A percentile compares a stretch with the other conserved stretches of the same genome.
Evolutionary conservation across 352 stramenopile genomes (phyloP).

Genomic region (Pythium vanterpoolii): DNA sequence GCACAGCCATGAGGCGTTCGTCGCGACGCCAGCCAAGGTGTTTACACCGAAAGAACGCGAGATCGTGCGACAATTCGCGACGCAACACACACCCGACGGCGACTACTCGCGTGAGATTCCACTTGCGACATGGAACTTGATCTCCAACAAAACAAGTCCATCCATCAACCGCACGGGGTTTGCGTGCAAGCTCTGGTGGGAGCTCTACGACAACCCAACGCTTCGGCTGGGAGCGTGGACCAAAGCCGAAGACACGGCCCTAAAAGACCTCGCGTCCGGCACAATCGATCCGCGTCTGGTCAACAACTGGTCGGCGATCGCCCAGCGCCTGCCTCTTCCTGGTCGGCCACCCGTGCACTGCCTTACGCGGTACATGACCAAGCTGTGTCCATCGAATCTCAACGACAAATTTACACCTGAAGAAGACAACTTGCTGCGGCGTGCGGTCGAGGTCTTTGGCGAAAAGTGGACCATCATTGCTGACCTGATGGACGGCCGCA

Average conservation of each 20-base stretch:
- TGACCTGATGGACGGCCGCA: conserved; percentile 65
- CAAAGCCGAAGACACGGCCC: conserved; percentile 23
- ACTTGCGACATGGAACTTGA: conserved; percentile 47
- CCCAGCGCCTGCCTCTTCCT: conserved; percentile 21
- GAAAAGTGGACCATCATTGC: conserved; percentile 80
- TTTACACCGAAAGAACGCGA: conserved; percentile 63
- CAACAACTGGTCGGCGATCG: conserved; percentile 27
- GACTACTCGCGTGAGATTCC: conserved; percentile 21
- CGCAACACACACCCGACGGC: neutral
- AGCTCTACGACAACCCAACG: conserved; percentile 58
- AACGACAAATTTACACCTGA: conserved; percentile 29
- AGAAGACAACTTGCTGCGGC: conserved; percentile 25
- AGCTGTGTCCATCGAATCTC: conserved; percentile 23
- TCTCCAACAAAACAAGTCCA: conserved; percentile 28
- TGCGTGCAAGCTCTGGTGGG: conserved; percentile 70
- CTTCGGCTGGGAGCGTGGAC: conserved; percentile 32
- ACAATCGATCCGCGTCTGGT: conserved; percentile 8
- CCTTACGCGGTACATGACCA: conserved; percentile 30
- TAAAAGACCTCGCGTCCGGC: conserved; percentile 22
- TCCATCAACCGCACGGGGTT: conserved; percentile 61
- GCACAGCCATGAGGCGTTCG: conserved; percentile 60
- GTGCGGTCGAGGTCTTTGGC: conserved; percentile 53
- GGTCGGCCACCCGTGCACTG: conserved; percentile 26
- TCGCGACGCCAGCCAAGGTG: conserved; percentile 37
- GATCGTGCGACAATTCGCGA: conserved; percentile 47